Evolutionary conservation across 306 rosid species (phyloP).

Genomic region (Dicorynia guianensis): DNA sequence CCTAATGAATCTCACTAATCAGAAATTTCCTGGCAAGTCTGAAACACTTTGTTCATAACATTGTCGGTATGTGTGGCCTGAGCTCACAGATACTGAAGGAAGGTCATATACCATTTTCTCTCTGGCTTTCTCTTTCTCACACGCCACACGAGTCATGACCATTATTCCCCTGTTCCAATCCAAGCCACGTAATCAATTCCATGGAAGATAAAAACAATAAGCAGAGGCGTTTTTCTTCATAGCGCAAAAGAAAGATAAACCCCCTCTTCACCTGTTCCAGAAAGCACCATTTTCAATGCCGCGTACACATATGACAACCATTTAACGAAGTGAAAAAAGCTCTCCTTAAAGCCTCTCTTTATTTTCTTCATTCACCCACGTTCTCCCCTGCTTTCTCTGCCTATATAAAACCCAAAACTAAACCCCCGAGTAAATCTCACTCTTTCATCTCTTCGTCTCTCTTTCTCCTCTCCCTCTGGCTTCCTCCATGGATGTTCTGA

Average conservation of each 20-base stretch:
- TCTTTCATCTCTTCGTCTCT: background rate
- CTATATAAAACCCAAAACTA: conserved; percentile 45
- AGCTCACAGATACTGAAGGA: conserved; percentile 34
- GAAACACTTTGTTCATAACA: conserved; percentile 41
- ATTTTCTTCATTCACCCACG: conserved; percentile 48
- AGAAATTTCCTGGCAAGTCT: conserved; percentile 38
- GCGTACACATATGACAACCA: conserved; percentile 41
- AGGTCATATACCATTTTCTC: background rate
- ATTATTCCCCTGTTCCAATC: background rate
- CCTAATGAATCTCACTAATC: conserved; percentile 49
- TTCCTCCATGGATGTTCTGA: conserved; percentile 67
- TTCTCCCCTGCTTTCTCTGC: conserved; percentile 10
- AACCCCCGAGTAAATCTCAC: background rate
- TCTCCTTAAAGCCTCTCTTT: conserved; percentile 23
- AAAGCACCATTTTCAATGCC: conserved; percentile 56
- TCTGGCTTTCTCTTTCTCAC: conserved; percentile 23
- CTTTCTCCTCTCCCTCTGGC: background rate
- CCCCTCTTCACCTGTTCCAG: conserved; percentile 29
- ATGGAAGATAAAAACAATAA: conserved; percentile 42
- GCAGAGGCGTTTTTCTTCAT: conserved; percentile 11
- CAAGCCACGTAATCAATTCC: conserved; percentile 35
- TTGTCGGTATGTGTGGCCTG: conserved; percentile 19
- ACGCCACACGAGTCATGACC: background rate
- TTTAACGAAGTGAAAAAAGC: conserved; percentile 63
- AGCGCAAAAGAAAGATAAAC: conserved; percentile 65